Base-by-base conservation (phyloP, 108 stramenopile species). In the Chaetoceros tenuissimus region DNA sequence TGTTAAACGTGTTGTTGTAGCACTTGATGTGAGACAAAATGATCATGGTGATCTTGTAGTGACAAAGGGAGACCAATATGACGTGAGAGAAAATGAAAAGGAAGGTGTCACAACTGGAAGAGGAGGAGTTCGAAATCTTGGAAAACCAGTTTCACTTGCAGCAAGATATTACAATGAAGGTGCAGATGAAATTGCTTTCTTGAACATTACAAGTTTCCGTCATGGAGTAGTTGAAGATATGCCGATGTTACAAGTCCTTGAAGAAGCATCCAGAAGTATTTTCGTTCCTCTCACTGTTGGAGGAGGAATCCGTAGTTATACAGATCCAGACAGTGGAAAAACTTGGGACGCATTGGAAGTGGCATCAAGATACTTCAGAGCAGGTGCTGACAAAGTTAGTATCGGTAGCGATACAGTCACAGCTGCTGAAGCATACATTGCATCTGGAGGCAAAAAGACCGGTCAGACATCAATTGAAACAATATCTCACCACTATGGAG, bases 21-120 rank as follows among this genome's bases (percentile, higher is more conserved):
- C 96, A 26, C 82, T 99, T 16, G 98, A 99, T 69, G 98, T 97
- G 27, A 74, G 97, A 34, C 72, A 80, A 47, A 99, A 99, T 66
- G 98, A 99, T 66, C 63, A 71, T 24, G 98, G 98, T 22, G 98
- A 99, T 63, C 74, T 97, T 40, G 96, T 99, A 27, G 98, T 97
- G 7, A 99, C 98, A 64, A 97, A 99, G 67, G 98, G 98, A 20
- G 98, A 99, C 63, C 96, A 96, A 64, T 99, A 99, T 73, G 96
- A 97, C 59, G 98, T 99, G 13, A 78, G 98, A 8, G 98, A 99
- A 69, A 93, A 76, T 46, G 66, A 82, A 26, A 71, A 89, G 45
- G 77, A 75, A 28, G 70, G 81, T 34, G 79, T 72, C 31, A 69
- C 62, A 5, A 60, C 43, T n/a, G 85, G 83, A 2, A 68, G 81